A percentile compares a stretch with the other conserved stretches of the same genome.
phyloP scores from a whole-genome alignment of 2,329 filamentous ascomycete species.

The Ophiostoma sp. region DNA sequence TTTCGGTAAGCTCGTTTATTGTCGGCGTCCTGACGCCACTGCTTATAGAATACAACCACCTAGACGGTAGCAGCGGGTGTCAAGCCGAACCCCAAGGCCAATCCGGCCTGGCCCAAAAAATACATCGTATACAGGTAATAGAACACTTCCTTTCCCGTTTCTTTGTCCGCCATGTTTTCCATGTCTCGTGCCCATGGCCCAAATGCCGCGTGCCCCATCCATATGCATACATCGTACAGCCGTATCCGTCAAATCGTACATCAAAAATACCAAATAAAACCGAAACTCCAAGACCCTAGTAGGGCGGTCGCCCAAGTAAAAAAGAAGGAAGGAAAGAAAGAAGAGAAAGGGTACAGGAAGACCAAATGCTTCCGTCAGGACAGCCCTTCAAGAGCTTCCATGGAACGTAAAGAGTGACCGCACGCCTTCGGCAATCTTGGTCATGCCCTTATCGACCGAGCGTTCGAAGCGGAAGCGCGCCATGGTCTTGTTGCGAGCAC shows the following conservation, averaged over 20 bases:
- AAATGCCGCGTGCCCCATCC: neutral
- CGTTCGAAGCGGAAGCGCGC: conserved; percentile 24
- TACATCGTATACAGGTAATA: conserved; percentile 21
- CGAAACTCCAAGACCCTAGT: conserved; percentile 1
- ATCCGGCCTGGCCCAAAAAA: conserved; percentile 5
- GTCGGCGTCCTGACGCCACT: neutral
- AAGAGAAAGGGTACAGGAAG: neutral
- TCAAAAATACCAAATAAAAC: conserved; percentile 7
- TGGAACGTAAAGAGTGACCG: conserved; percentile 23
- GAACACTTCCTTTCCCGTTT: conserved; percentile 12
- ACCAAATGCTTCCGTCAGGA: neutral
- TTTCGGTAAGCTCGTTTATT: neutral
- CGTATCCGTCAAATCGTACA: neutral
- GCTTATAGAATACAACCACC: conserved; percentile 12
- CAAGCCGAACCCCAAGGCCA: conserved; percentile 7
- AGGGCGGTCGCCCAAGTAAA: neutral
- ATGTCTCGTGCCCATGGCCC: neutral
- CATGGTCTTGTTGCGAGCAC: conserved; percentile 23
- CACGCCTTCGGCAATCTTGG: conserved; percentile 24
- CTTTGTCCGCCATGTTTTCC: neutral
- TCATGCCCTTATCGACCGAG: conserved; percentile 26
- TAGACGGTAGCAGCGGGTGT: neutral
- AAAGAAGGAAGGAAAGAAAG: neutral
- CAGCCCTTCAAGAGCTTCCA: neutral
- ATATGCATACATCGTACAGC: conserved; percentile 6